Evolutionary conservation across 805 yeast species (phyloP), one percentile per base, ranked within the genome.

Genomic region (Candida germanica): DNA sequence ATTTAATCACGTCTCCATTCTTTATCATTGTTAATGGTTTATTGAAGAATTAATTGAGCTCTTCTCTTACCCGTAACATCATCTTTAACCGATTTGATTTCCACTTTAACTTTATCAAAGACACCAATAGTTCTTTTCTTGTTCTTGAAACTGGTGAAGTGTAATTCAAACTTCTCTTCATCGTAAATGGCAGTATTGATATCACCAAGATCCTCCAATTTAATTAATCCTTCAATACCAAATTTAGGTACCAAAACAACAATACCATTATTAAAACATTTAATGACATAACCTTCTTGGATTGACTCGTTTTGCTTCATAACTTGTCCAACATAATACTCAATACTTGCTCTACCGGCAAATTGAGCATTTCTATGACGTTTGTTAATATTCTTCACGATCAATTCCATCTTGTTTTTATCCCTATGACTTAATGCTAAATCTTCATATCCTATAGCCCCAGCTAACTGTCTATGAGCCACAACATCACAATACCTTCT

Each of bases 331-430:
- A 93, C 98, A 54, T 87, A 93, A 64, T 93, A 93, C 59, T 93
- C 98, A 43, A 93, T 87, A 56, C 95, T 85, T 14, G 98, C 97
- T 56, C 99, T 77, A 25, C 98, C 99, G 2, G 99, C 99, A 69
- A 91, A 86, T 64, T 93, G 99, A 0, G 98, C 98, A 57, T 93
- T 93, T 62, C 98, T 79, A 59, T 93, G 99, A 49, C 96, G 82
- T 49, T 75, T 80, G 67, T 93, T 93, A 55, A 93, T 89, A 56
- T 93, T 93, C 48, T 79, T 79, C 51, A 89, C 88, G 40, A 93
- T 80, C 45, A 79, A 58, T 46, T 91, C 97, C 89, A 93, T 86
- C 66, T 87, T 87, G 52, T 68, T 70, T 61, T 88, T 93, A 56
- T 89, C 96, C 52, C 95, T 75, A 53, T 91, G 96, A 31, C 79